Conservation (phyloP, 371 early-diverging fungal species). For the Mucor velutinosus region DNA sequence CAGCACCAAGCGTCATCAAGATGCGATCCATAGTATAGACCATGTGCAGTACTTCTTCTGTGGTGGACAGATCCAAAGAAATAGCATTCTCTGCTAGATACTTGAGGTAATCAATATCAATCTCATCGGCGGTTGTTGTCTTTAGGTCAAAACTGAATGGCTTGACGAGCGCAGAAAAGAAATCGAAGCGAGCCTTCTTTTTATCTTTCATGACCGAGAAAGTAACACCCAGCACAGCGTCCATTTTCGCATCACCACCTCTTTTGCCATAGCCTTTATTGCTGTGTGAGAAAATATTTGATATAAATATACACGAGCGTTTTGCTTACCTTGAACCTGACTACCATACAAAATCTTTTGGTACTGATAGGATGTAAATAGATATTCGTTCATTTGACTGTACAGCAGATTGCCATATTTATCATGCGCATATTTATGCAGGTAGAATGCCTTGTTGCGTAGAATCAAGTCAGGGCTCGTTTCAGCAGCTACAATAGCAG, state of each 20-base stretch:
- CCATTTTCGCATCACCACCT: conserved; percentile 53
- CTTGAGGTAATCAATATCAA: conserved; percentile 62
- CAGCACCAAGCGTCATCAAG: conserved; percentile 70
- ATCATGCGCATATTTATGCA: conserved; percentile 75
- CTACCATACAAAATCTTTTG: conserved; percentile 51
- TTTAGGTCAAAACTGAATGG: conserved; percentile 65
- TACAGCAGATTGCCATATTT: conserved; percentile 88
- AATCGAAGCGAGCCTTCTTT: conserved; percentile 70
- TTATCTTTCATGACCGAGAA: conserved; percentile 72
- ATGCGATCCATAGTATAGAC: conserved; percentile 70
- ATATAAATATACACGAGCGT: not conserved
- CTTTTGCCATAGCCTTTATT: conserved; percentile 50
- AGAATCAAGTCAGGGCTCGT: conserved; percentile 65
- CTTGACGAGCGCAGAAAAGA: conserved; percentile 69
- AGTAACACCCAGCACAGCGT: conserved; percentile 66
- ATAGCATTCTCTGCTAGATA: conserved; percentile 86
- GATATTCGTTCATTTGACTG: conserved; percentile 70
- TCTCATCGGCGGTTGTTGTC: conserved; percentile 17
- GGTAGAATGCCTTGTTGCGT: conserved; percentile 67
- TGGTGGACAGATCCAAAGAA: conserved; percentile 68
- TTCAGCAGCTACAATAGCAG: conserved; percentile 83
- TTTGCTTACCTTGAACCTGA: conserved; percentile 30
- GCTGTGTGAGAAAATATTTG: not conserved
- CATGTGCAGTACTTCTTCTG: conserved; percentile 81
- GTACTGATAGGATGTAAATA: conserved; percentile 73